phyloP scores from a whole-genome alignment of 2,329 filamentous ascomycete genomes.

The Fusarium devonianum region DNA sequence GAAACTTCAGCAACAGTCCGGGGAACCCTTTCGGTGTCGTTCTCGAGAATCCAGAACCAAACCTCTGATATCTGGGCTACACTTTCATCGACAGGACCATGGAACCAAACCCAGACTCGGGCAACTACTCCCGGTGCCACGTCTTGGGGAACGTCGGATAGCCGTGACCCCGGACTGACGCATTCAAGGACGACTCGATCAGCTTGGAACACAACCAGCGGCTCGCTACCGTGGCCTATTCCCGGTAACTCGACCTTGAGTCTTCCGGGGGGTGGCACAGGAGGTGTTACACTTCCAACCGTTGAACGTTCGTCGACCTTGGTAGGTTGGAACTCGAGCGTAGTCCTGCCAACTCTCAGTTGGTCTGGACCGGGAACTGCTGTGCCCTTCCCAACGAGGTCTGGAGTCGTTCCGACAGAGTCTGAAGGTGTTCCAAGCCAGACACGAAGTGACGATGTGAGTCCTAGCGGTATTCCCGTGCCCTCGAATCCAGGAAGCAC shows the following conservation, averaged over 20 bases:
- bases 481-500: constrained; percentile 1
- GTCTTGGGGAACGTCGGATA: not conserved
- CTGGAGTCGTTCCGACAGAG: not conserved
- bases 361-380: constrained; percentile 9
- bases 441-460: not conserved
- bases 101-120: constrained; percentile 8
- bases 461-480: not conserved
- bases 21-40: constrained; percentile 4
- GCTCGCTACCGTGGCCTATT: constrained; percentile 18
- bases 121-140: not conserved
- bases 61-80: constrained; percentile 6
- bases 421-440: not conserved
- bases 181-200: not conserved
- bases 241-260: constrained; percentile 19
- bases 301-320: constrained; percentile 3
- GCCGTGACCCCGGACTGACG: constrained; percentile 12
- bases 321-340: constrained; percentile 25
- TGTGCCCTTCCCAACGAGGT: constrained; percentile 3
- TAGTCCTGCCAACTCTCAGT: constrained; percentile 21
- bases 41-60: not conserved
- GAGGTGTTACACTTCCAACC: constrained; percentile 9
- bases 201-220: not conserved
- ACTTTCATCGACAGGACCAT: not conserved
- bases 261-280: constrained; percentile 9
- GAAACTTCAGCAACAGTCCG: not conserved